Conservation (phyloP, 495 filamentous ascomycete species). For the Neurospora sp. region DNA sequence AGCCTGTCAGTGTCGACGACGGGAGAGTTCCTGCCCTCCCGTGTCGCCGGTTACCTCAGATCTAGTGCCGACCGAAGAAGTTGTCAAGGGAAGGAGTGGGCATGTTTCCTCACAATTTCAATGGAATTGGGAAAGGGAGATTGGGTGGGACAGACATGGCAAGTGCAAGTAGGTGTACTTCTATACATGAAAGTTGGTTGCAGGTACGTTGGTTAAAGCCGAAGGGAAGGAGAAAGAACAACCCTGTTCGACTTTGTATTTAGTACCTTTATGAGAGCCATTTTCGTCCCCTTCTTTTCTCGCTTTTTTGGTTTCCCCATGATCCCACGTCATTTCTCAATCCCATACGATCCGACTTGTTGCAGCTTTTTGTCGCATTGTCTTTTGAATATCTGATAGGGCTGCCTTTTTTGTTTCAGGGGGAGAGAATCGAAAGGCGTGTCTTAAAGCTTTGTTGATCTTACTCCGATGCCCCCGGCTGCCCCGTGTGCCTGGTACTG, state of each 20-base stretch:
- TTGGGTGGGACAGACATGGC: no score
- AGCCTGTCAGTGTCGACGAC: neutral
- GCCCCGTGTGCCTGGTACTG: neutral
- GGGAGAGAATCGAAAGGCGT: neutral
- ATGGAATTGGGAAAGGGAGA: no score
- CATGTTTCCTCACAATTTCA: no score
- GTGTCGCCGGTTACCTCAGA: neutral
- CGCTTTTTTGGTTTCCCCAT: neutral
- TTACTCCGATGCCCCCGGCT: neutral
- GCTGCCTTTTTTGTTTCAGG: neutral
- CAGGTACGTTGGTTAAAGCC: neutral
- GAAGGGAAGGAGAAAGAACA: no score
- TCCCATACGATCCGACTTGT: neutral
- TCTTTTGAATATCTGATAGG: neutral
- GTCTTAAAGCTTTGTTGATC: neutral
- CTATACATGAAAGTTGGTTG: neutral
- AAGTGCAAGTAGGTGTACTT: neutral
- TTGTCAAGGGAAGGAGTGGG: no score
- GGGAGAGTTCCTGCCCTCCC: neutral
- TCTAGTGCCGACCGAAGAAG: neutral
- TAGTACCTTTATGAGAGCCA: neutral
- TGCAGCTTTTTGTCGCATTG: neutral
- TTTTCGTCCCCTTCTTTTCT: neutral
- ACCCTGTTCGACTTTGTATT: neutral
- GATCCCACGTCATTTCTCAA: neutral